phyloP scores from a whole-genome alignment of 192 early-diverging fungal species.

The Gaertneriomyces semiglobifer region DNA sequence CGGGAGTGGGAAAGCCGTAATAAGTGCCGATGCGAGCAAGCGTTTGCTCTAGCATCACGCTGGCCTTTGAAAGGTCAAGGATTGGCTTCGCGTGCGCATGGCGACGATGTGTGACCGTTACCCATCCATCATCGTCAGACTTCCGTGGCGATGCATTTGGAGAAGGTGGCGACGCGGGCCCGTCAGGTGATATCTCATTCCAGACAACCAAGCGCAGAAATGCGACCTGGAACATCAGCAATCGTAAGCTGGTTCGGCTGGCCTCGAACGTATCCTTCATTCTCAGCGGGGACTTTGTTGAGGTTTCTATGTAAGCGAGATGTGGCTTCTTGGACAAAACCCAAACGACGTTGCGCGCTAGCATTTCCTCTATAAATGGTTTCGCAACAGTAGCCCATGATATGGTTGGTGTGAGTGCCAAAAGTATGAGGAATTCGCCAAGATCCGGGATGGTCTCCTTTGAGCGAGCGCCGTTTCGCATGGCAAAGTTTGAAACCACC shows the following conservation, averaged over 20 bases:
- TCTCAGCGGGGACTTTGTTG: background rate
- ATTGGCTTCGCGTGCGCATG: background rate
- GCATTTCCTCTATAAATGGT: constrained; percentile 14
- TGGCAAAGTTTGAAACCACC: constrained; percentile 7
- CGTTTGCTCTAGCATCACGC: background rate
- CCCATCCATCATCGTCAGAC: constrained; percentile 1
- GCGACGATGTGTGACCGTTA: background rate
- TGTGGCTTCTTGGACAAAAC: constrained; percentile 21
- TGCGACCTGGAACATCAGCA: constrained; percentile 11
- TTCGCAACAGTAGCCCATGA: constrained; percentile 11
- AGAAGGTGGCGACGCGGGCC: background rate
- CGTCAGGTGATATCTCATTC: constrained; percentile 3
- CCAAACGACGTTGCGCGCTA: constrained; percentile 27
- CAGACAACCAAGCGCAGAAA: constrained; percentile 5
- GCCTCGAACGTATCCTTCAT: constrained; percentile 12
- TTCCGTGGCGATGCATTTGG: background rate
- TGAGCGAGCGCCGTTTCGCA: constrained; percentile 7
- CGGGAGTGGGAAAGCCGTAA: constrained; percentile 4
- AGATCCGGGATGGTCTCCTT: constrained; percentile 19
- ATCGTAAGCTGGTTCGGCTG: constrained; percentile 4
- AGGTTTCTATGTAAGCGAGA: constrained; percentile 28
- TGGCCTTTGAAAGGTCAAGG: background rate
- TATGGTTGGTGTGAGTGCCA: background rate
- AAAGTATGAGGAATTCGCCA: constrained; percentile 22
- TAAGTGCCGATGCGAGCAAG: background rate